phyloP scores from a whole-genome alignment of 2,329 filamentous ascomycete genomes.

The Chalaropsis ovoidea region DNA sequence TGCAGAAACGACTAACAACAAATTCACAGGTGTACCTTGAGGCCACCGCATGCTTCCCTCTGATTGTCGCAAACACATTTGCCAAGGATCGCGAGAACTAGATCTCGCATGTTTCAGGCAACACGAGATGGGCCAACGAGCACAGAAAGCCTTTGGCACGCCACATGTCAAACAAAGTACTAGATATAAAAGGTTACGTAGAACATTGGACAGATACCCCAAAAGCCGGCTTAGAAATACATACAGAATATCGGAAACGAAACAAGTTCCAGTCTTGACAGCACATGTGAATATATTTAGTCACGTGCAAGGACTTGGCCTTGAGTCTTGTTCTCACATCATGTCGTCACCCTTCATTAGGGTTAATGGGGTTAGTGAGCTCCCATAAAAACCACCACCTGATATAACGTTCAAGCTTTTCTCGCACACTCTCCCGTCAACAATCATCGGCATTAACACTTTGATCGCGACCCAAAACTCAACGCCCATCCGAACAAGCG shows the following conservation, averaged over 20 bases:
- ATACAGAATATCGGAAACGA: background rate
- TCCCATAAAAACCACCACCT: background rate
- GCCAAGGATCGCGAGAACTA: constrained; percentile 41
- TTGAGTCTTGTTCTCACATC: no score
- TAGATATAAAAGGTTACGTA: background rate
- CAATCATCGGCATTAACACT: background rate
- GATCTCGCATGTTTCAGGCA: background rate
- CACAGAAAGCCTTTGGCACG: background rate
- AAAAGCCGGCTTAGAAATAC: background rate
- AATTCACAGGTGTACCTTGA: constrained; percentile 49
- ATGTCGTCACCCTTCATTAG: background rate
- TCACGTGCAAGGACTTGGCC: no score
- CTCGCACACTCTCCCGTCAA: background rate
- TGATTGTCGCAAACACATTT: constrained; percentile 58
- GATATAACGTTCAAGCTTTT: constrained; percentile 10
- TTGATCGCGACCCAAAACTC: no score
- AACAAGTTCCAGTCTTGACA: background rate
- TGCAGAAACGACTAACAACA: constrained; percentile 1
- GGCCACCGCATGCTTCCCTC: constrained; percentile 54
- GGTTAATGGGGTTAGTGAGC: background rate
- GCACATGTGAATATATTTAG: background rate
- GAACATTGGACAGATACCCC: constrained; percentile 8
- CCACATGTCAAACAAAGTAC: background rate
- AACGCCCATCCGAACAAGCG: background rate
- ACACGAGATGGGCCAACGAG: background rate